Evolutionary conservation across 768 basidiomycete species (phyloP).

Genomic region (Cubamyces lactineus): DNA sequence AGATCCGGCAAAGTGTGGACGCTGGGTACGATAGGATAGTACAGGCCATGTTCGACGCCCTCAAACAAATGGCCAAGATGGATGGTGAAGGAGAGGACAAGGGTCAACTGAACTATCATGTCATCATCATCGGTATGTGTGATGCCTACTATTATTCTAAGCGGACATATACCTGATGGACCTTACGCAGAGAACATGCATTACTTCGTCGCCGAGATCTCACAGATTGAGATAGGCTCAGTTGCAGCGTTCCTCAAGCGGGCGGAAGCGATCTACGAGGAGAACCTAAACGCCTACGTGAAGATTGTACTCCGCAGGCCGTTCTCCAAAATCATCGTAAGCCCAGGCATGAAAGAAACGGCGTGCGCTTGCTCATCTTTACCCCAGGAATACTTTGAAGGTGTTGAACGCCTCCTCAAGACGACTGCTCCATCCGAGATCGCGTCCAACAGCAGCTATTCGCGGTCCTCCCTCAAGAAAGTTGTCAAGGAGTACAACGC

Average conservation of each 20-base stretch:
- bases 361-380: not conserved
- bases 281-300: constrained; percentile 86
- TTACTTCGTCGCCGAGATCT: constrained; percentile 83
- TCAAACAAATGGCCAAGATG: constrained; percentile 96
- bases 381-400: constrained; percentile 90
- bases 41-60: constrained; percentile 86
- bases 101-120: constrained; percentile 95
- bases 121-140: constrained; percentile 86
- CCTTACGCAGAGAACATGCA: constrained; percentile 87
- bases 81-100: constrained; percentile 94
- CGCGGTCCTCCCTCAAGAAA: constrained; percentile 77
- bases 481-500: constrained; percentile 81
- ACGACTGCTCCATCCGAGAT: constrained; percentile 80
- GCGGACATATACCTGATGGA: not conserved
- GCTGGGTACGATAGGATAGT: constrained; percentile 87
- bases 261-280: constrained; percentile 86
- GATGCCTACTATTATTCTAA: not conserved
- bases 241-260: constrained; percentile 63
- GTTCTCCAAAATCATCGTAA: constrained; percentile 83
- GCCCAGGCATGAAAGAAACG: constrained; percentile 32
- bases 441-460: constrained; percentile 73
- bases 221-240: constrained; percentile 67
- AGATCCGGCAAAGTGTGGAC: constrained; percentile 78
- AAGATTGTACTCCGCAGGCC: constrained; percentile 85
- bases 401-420: constrained; percentile 83